Evolutionary conservation across 2,329 filamentous ascomycete species (phyloP), one percentile per base, ranked within the genome.

Genomic region (Paraphaeosphaeria sporulosa): DNA sequence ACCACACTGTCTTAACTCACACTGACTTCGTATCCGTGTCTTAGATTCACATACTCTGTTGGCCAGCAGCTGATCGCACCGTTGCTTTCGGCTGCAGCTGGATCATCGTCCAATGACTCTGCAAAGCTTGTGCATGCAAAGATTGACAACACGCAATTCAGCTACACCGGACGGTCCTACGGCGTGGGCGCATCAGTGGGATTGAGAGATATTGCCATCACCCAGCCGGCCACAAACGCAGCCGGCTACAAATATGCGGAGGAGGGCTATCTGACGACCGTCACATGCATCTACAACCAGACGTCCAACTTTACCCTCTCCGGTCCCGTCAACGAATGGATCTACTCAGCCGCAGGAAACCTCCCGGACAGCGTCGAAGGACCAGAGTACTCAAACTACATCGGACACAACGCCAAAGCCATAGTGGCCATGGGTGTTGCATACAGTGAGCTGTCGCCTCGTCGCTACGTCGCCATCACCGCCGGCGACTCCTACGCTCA

Each of bases 101-200:
- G 66, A 21, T 69, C 70, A 19, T 71, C 69, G 4, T 69, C 69
- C 12, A 55, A 60, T 6, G 65, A 64, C 8, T 57, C 38, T 10
- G 61, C 50, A 2, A 59, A 57, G 6, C 61, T 62, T 40, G 40
- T 67, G 30, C 71, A 71, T 60, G 61, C 67, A n/a, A 72, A 72
- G 48, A 62, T 67, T 17, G 71, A 72, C 62, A 72, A 71, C 48
- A 69, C 69, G 0, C 69, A 67, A 23, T 73, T 69, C 57, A 72
- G 68, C 51, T 72, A 72, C 55, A 55, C 58, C 5, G 69, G 69
- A 48, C 77, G 81, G 65, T 76, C 79, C 1, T 81, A 81, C 66
- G 80, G 79, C 66, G 78, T 81, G 21, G 80, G 79, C 57, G 78
- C 78, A 49, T 75, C 80, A n/a, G 71, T 78, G 8, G 68, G 69